Percentiles rank a stretch among this genome's conserved stretches.
Conservation (phyloP, 2,329 filamentous ascomycete species). For the Exserohilum turcica region DNA sequence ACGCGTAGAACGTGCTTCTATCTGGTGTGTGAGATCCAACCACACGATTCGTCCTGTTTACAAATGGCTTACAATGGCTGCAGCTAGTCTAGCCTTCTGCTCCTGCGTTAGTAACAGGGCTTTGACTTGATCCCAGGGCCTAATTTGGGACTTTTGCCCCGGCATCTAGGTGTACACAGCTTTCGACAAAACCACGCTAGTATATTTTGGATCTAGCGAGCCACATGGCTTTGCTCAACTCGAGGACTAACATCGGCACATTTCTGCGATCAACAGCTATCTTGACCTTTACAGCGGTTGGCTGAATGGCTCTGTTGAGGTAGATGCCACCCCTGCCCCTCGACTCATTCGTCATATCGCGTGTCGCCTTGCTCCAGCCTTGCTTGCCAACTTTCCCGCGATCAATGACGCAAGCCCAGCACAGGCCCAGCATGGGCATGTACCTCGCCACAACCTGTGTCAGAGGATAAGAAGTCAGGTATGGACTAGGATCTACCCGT, state of each 20-base stretch:
- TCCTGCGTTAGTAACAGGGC: background rate
- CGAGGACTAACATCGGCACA: background rate
- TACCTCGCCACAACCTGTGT: constrained; percentile 26
- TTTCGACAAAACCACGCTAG: background rate
- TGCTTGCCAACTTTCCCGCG: constrained; percentile 35
- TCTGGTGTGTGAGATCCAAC: background rate
- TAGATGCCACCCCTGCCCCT: background rate
- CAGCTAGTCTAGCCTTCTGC: background rate
- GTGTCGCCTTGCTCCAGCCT: constrained; percentile 14
- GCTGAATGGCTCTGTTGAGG: background rate
- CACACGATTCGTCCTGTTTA: background rate
- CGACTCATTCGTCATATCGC: constrained; percentile 14
- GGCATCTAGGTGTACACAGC: background rate
- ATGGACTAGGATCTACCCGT: constrained; percentile 12
- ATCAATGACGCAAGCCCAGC: constrained; percentile 42
- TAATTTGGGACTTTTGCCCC: background rate
- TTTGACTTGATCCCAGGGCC: background rate
- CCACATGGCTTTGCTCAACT: background rate
- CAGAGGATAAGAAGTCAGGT: constrained; percentile 15
- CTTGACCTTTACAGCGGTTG: background rate
- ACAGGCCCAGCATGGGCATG: constrained; percentile 21
- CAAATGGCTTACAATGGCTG: background rate
- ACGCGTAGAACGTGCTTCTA: background rate
- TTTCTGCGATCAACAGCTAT: constrained; percentile 1
- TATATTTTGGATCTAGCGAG: background rate